Conservation (phyloP, 306 rosid species). For the Medicago arabica region DNA sequence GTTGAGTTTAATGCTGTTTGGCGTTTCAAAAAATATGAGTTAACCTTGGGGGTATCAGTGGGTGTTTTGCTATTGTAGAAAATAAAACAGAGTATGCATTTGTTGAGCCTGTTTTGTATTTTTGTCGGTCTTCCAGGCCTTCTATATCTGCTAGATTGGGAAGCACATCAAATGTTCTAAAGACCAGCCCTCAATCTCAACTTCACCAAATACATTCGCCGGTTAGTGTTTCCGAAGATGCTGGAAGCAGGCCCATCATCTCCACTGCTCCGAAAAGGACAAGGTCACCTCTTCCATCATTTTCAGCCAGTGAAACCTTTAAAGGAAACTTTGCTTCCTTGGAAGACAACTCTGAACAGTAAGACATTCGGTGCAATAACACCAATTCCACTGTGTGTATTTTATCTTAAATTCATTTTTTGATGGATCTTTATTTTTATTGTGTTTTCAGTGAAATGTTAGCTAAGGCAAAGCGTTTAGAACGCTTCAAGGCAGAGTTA, state of each 20-base stretch:
- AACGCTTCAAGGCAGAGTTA: constrained; percentile 87
- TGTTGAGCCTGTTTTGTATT: constrained; percentile 40
- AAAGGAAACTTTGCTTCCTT: constrained; percentile 53
- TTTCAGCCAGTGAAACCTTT: constrained; percentile 53
- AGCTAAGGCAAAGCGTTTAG: constrained; percentile 95
- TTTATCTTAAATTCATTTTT: constrained; percentile 28
- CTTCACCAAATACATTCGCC: constrained; percentile 31
- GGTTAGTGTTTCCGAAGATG: constrained; percentile 36
- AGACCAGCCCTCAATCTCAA: constrained; percentile 40
- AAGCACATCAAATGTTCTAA: constrained; percentile 39
- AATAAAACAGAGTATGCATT: constrained; percentile 17
- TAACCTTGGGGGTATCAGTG: constrained; percentile 21
- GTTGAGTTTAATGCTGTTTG: constrained; percentile 30
- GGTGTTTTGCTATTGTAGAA: constrained; percentile 6
- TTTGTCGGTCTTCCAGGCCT: constrained; percentile 43
- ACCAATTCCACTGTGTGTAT: constrained; percentile 28
- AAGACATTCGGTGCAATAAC: constrained; percentile 41
- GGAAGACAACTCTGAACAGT: constrained; percentile 78
- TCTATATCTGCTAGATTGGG: constrained; percentile 44
- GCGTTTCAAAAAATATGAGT: constrained; percentile 18
- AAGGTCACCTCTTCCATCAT: constrained; percentile 70
- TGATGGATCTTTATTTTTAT: constrained; percentile 32
- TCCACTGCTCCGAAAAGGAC: constrained; percentile 69
- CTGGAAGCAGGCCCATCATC: constrained; percentile 41
- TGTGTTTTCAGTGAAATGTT: constrained; percentile 64